Percentiles rank a stretch among this genome's conserved stretches.
Evolutionary conservation across 78 protist genomes (phyloP).

Genomic region (Chrysochromulina tobinii): DNA sequence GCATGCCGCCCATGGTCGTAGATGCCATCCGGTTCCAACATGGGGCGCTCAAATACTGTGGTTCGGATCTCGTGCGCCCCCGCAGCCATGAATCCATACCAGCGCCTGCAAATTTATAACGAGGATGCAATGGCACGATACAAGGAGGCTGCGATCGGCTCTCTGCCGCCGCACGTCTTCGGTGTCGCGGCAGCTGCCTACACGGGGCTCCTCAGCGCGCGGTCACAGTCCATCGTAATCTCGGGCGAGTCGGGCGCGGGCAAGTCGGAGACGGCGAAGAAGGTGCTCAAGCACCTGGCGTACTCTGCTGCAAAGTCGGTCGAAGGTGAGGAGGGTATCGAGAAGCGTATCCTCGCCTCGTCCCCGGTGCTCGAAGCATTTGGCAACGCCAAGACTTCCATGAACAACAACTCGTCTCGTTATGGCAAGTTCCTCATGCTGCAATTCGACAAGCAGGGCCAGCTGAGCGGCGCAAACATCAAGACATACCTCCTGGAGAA

Average conservation of each 20-base stretch:
- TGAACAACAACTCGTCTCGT: conserved; percentile 48
- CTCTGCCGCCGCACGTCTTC: conserved; percentile 70
- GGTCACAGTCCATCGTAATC: conserved; percentile 55
- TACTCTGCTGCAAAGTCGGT: background rate
- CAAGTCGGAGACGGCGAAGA: conserved; percentile 44
- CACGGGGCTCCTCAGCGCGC: background rate
- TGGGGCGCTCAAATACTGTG: too few relatives aligned
- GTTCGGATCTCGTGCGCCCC: too few relatives aligned
- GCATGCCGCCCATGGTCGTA: too few relatives aligned
- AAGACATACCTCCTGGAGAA: conserved; percentile 73
- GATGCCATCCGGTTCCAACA: too few relatives aligned
- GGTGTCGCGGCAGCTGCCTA: conserved; percentile 69
- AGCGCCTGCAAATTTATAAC: background rate
- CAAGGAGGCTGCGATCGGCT: background rate
- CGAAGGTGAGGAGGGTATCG: background rate
- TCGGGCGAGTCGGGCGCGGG: conserved; percentile 83
- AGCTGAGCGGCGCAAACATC: conserved; percentile 48
- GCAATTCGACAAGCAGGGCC: background rate
- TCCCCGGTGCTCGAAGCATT: conserved; percentile 17
- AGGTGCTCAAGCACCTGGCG: background rate
- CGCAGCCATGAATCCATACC: background rate
- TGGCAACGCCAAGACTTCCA: conserved; percentile 33
- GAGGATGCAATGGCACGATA: background rate
- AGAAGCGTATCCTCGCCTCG: background rate
- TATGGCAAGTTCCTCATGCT: conserved; percentile 41